These are phyloP conservation scores for Nelumbo lutea DNA, from an alignment of 164 flowering plant species.

Conservation along the genomic window DNA sequence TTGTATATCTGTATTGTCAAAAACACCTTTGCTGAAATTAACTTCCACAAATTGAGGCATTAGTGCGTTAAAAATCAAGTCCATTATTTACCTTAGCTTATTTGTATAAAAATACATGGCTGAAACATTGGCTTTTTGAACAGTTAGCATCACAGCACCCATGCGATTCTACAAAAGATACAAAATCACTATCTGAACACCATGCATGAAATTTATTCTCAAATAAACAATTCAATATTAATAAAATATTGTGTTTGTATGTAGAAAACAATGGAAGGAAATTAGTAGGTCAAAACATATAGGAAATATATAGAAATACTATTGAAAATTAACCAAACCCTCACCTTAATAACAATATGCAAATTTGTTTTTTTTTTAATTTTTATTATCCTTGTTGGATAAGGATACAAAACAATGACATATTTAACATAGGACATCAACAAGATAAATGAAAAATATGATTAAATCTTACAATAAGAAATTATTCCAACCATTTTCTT, in stretches of 20 bases:
- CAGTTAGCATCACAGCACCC: conserved; percentile 91
- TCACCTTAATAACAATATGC: too few species aligned
- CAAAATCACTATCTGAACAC: neutral
- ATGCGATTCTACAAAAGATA: conserved; percentile 48
- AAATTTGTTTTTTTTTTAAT: too few species aligned
- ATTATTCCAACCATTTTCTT: neutral
- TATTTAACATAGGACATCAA: neutral
- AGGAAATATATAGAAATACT: neutral
- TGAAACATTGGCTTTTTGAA: conserved; percentile 58
- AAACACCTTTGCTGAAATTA: neutral
- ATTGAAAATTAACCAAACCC: neutral
- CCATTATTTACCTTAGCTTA: conserved; percentile 55
- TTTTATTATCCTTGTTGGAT: too few species aligned
- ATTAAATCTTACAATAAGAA: neutral
- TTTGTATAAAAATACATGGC: conserved; percentile 72
- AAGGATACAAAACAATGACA: neutral
- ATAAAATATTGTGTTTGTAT: neutral
- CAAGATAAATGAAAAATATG: too few species aligned
- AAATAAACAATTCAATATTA: neutral
- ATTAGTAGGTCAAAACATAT: neutral
- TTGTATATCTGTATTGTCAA: conserved; percentile 42
- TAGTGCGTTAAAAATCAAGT: neutral
- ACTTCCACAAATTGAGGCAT: neutral
- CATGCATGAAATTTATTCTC: neutral
- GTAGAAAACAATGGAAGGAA: neutral